Evolutionary conservation across 306 rosid genomes (phyloP), one percentile per base, ranked within the genome.

Genomic region (Alnus rubra): DNA sequence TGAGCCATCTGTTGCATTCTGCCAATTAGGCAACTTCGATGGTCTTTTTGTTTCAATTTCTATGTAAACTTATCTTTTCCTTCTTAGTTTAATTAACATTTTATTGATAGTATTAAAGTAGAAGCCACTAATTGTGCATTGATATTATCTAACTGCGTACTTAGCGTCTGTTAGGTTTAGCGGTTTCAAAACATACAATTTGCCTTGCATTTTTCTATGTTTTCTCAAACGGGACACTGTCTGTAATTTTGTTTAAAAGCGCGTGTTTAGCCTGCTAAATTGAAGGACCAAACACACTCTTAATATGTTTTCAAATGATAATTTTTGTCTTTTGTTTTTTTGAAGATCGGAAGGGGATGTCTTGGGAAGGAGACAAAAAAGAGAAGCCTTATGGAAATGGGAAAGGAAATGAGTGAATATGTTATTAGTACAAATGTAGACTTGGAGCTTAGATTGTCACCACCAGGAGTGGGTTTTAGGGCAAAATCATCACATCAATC

Each of bases 371-470:
- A 68, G 44, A 54, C 12, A n/a, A 54, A 28, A 8, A 72, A 65
- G 58, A 74, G 44, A 47, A 49, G 78, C 1, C 30, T 56, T 8
- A 39, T 2, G 64, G 59, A 30, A 48, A 44, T 19, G 69, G 63
- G 37, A 33, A 33, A 33, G 37, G 37, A 33, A 33, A 2, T 31
- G 60, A 56, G 64, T 56, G 73, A 74, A 48, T 0, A n/a, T 28
- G 48, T n/a, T 47, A 44, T 18, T 15, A 9, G 7, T 68, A 0
- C 3, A 44, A 59, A 35, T 16, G 30, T 78, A 8, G 82, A 71
- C 71, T 71, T 78, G 60, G 70, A 58, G 10, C 14, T 76, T 65
- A 74, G 71, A 53, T 44, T 80, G 55, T 72, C 84, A 59, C 71
- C 6, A 14, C 63, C 73, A 48, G 15, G 65, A 1, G 10, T 28